phyloP scores from a whole-genome alignment of 164 flowering plant species.

The Euptelea pleiosperma region DNA sequence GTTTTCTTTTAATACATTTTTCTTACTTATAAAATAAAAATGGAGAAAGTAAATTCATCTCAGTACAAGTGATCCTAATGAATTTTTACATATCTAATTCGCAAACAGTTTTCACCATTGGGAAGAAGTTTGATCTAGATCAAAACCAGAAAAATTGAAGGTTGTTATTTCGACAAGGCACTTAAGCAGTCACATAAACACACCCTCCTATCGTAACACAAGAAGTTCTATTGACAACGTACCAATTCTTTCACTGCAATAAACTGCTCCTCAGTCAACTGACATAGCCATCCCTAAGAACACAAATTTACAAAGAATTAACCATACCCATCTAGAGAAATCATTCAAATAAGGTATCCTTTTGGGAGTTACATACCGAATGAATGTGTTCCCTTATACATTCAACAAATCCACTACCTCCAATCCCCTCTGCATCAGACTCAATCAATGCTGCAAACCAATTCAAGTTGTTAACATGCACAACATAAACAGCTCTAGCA shows the following conservation, averaged over 20 bases:
- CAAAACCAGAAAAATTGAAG: too few species aligned
- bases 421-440: constrained; percentile 99
- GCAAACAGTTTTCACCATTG: too few species aligned
- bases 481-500: background rate
- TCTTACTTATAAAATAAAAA: too few species aligned
- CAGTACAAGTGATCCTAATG: too few species aligned
- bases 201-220: too few species aligned
- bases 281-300: constrained; percentile 86
- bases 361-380: constrained; percentile 48
- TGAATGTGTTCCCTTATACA: constrained; percentile 97
- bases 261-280: constrained; percentile 92
- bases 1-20: too few species aligned
- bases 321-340: constrained; percentile 2
- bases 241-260: constrained; percentile 99
- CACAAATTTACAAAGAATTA: constrained; percentile 14
- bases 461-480: constrained; percentile 1
- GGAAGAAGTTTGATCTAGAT: too few species aligned
- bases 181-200: too few species aligned
- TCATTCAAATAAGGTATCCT: background rate
- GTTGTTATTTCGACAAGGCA: too few species aligned
- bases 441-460: constrained; percentile 81
- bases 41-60: too few species aligned
- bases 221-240: too few species aligned
- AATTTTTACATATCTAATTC: too few species aligned
- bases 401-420: constrained; percentile 98